Base-by-base conservation (phyloP, 768 basidiomycete genomes). In the Leccinum uliginosum region DNA sequence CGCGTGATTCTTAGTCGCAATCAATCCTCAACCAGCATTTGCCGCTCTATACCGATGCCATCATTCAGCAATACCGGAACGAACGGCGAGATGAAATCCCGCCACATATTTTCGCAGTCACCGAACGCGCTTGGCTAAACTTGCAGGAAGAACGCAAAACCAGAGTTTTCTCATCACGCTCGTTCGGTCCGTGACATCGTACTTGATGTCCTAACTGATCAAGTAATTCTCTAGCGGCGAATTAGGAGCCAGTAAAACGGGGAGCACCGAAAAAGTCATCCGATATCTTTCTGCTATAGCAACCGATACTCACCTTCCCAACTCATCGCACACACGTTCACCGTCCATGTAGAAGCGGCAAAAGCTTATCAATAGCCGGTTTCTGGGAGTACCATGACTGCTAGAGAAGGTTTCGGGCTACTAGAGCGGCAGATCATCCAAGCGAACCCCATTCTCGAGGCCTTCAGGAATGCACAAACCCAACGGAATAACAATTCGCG, bases 261-360 rank as follows among this genome's bases (percentile, higher is more conserved):
- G 98, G 70, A 98, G 96, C 75, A 91, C 90, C 12, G 98, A 99
- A 81, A 98, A 98, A 68, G 96, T 98, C 65, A 99, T 99, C 53
- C 97, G 98, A 71, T 99, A 98, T 73, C 84, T 99, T 43, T 96
- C 97, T 1, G 92, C 97, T 7, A 98, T 98, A 63, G 97, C 97
- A 2, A 84, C 91, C 10, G 91, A 94, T 64, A 77, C 82, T 2
- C 83, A 90, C 64, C 74, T 76, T 17, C 68, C 78, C 14, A 67
- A 78, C 4, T 73, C 81, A 21, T 82, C 87, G 0, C 88, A 91
- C 68, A 82, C 86, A 8, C 84, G 84, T 49, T 80, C 87, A 4
- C 78, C 85, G 3, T 87, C 86, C 2, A 70, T 88, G 12, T 10
- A 80, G 90, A 55, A 85, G 78, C 55, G 74, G 83, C 50, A 83